A percentile compares a stretch with the other conserved stretches of the same genome.
phyloP scores from a whole-genome alignment of 768 basidiomycete species.

The Austroboletus festivus region DNA sequence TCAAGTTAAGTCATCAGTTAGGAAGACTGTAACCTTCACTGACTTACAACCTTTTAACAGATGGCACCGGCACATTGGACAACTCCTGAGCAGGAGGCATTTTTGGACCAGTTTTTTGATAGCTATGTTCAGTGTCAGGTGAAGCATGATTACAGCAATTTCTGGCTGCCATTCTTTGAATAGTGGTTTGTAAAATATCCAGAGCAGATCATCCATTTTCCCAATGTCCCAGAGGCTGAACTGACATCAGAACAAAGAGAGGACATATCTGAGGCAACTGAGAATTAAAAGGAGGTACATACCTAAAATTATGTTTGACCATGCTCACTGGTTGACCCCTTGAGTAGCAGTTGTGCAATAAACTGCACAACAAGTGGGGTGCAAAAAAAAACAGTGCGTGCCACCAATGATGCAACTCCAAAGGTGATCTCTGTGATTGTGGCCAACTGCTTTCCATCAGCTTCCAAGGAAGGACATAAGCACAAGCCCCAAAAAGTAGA shows the following conservation, averaged over 20 bases:
- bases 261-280: rapidly evolving
- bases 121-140: background rate
- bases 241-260: background rate
- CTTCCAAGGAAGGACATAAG: background rate
- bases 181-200: background rate
- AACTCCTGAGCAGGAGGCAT: background rate
- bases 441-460: background rate
- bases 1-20: too few species aligned
- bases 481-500: background rate
- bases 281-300: background rate
- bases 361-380: background rate
- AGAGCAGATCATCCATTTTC: background rate
- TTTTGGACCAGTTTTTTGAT: background rate
- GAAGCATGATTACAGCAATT: background rate
- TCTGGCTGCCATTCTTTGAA: background rate
- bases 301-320: background rate
- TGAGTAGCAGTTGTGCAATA: constrained; percentile 1
- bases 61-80: background rate
- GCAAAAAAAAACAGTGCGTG: background rate
- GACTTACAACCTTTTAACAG: too few species aligned
- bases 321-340: background rate
- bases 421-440: background rate
- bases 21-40: too few species aligned
- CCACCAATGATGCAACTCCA: background rate
- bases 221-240: background rate